Evolutionary conservation across 192 early-diverging fungal genomes (phyloP).

Genomic region (Spizellomyces sp.): DNA sequence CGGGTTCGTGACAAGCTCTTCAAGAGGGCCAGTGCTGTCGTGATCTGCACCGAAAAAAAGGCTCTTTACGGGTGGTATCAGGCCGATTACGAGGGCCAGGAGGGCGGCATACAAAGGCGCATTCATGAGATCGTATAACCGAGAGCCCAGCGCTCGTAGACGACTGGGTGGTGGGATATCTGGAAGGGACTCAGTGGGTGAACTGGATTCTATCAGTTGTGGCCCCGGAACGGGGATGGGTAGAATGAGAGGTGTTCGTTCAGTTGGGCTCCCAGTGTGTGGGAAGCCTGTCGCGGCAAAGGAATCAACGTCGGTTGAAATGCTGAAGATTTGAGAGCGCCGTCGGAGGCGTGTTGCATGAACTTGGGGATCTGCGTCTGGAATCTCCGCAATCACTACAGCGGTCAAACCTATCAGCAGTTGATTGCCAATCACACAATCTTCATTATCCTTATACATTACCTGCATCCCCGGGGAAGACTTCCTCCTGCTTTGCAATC

Average conservation of each 20-base stretch:
- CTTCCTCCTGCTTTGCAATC: not conserved
- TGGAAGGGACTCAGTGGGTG: too few relatives aligned
- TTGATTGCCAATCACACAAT: not conserved
- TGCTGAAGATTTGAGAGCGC: not conserved
- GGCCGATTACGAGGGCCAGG: constrained; percentile 65
- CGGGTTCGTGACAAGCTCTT: constrained; percentile 63
- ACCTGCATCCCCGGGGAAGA: constrained; percentile 24
- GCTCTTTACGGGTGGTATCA: constrained; percentile 64
- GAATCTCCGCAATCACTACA: not conserved
- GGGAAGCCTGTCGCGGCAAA: too few relatives aligned
- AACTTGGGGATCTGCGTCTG: not conserved
- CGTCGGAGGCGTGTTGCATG: not conserved
- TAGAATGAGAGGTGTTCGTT: not conserved
- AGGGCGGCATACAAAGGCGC: constrained; percentile 74
- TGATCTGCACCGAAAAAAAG: constrained; percentile 52
- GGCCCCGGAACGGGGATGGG: not conserved
- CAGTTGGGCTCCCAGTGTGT: not conserved
- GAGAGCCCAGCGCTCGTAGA: too few relatives aligned
- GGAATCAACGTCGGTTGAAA: too few relatives aligned
- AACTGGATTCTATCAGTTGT: too few relatives aligned
- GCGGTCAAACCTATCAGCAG: not conserved
- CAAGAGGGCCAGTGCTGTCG: constrained; percentile 26
- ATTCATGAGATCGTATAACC: constrained; percentile 43
- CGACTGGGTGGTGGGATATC: too few relatives aligned
- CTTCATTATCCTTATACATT: not conserved